These are phyloP conservation scores for Volvox reticuliferus DNA, from an alignment of 139 green algal species.

Conservation along the genomic window DNA sequence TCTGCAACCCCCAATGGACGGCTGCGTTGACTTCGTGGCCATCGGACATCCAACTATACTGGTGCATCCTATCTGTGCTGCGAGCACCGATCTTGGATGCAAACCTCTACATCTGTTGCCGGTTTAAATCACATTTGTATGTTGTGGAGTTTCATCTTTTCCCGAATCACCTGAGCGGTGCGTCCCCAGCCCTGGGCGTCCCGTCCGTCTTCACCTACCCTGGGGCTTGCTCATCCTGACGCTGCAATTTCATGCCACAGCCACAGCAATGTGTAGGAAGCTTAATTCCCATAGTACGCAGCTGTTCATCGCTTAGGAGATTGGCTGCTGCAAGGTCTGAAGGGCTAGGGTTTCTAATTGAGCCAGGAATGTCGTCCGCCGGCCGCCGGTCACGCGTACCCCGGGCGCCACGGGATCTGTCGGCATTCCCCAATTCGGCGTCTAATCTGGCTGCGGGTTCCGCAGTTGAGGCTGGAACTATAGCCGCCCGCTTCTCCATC, in stretches of 20 bases:
- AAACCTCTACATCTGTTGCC: no score
- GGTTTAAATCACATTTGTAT: no score
- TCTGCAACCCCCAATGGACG: no score
- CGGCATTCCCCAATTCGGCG: neutral
- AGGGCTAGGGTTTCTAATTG: neutral
- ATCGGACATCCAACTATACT: no score
- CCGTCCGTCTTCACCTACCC: conserved; percentile 66
- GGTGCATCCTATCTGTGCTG: no score
- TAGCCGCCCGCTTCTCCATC: neutral
- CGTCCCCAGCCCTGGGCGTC: no score
- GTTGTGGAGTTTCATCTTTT: no score
- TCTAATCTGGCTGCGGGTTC: neutral
- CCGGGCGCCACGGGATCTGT: no score
- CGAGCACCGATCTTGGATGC: no score
- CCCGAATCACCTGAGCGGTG: no score
- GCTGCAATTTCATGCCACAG: conserved; percentile 85
- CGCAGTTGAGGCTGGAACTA: neutral
- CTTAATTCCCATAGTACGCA: conserved; percentile 31
- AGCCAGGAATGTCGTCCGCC: neutral
- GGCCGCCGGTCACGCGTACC: neutral
- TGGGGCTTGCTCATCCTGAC: conserved; percentile 65
- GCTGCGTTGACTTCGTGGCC: no score
- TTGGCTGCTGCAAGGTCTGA: conserved; percentile 15
- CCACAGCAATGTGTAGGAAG: conserved; percentile 80
- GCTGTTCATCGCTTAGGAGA: conserved; percentile 21